Evolutionary conservation across 306 rosid genomes (phyloP), one percentile per base, ranked within the genome.

Genomic region (Gynostemma pentaphyllum): DNA sequence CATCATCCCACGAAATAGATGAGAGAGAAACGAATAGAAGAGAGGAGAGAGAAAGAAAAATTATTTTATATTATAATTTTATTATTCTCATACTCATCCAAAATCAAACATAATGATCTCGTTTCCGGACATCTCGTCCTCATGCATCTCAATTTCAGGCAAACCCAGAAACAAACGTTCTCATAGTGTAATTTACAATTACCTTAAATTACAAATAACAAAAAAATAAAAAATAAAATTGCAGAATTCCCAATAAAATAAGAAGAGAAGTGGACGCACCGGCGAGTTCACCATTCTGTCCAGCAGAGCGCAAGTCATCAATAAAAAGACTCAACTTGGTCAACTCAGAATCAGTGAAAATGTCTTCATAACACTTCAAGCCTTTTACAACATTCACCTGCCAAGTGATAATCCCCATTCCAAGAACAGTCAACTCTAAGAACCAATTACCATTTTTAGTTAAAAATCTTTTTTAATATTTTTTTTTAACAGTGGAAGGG

Each of bases 361-460:
- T 26, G 46, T 89, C 87, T 39, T 94, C 97, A 71, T 81, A 89
- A 68, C 89, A 75, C 76, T 94, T 94, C 60, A 94, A 74, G 5
- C 99, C 99, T 67, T 88, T 94, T 70, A 94, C 99, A 45, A 89
- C 99, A 85, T 94, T 94, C 74, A 89, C 97, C 99, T 94, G 87
- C 69, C 76, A 85, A 66, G 53, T 56, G 47, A 12, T 23, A 40
- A 56, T 18, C 11, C 60, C 13, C 18, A 24, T 18, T 5, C 9
- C 5, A 50, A 53, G 13, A 42, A 13, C 14, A 59, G 14, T 28
- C 56, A 12, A 49, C 55, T 49, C 24, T 13, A 1, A 0, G 46
- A 4, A 28, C 60, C 60, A 55, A 1, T 5, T 15, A 19, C 13
- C 7, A 56, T 4, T 16, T 16, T 32, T 34, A 10, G 1, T 39